Base-by-base conservation (phyloP, 2,329 filamentous ascomycete genomes). In the Ophiocordyceps robertsii region DNA sequence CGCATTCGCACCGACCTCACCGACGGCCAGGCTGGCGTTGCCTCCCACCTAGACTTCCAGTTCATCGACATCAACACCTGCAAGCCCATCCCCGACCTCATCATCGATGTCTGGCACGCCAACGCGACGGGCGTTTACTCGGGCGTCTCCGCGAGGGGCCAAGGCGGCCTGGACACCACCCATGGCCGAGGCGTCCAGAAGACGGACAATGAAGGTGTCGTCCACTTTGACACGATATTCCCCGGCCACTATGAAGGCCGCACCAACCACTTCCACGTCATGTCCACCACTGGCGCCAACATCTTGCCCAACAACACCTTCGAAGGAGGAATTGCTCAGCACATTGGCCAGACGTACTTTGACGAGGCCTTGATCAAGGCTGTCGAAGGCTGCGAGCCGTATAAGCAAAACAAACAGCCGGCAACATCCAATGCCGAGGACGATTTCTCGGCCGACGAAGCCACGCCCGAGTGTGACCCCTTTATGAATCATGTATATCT, bases 331-430 rank as follows among this genome's bases (percentile, higher is more conserved):
- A 65, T 60, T 29, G 66, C 72, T 38, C 66, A 70, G 2, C 74
- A 81, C 56, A 67, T 79, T 29, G 76, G 77, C n/a, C 77, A 81
- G 56, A 40, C 38, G 45, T 81, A 74, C 64, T 74, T 77, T 54
- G 73, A 78, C 56, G 69, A 76, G 52, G 63, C 65, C 47, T 42
- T 50, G 27, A 42, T 44, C 37, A 65, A 78, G 30, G 66, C 74
- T 17, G 72, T 79, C 41, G 69, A 75, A 46, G 51, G 52, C 24
- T 59, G 58, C 0, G 47, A 55, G 2, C 73, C 75, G 0, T 72
- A 72, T 54, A 54, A 43, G 11, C 52, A 48, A 41, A 72, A 72
- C 56, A 61, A 56, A 5, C 62, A 69, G 51, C 47, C 50, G 0
- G 16, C 67, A 12, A 76, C 68, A 4, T 56, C 53, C 39, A 79